Percentiles rank a stretch among this genome's conserved stretches.
These are phyloP conservation scores for Pyrenula aspistea DNA, from an alignment of 495 filamentous ascomycete genomes.

Conservation along the genomic window DNA sequence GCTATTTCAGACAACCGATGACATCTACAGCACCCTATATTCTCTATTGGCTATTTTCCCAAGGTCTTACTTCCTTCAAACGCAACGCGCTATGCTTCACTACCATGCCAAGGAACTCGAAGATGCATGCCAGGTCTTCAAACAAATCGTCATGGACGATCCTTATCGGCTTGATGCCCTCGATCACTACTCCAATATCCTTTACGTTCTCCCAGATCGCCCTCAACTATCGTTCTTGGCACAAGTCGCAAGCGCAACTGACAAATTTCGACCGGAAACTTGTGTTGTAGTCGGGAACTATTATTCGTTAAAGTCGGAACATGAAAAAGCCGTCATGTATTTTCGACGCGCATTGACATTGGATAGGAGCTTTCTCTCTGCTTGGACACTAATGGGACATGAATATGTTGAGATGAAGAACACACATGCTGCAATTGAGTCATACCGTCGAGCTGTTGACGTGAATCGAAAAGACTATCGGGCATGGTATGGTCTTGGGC, in stretches of 20 bases:
- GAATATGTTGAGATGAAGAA: slow-evolving; percentile 99
- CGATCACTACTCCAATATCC: slow-evolving; percentile 92
- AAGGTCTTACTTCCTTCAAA: slow-evolving; percentile 73
- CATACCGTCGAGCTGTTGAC: slow-evolving; percentile 90
- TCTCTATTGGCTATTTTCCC: slow-evolving; percentile 78
- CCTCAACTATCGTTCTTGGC: slow-evolving; percentile 88
- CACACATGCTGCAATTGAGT: slow-evolving; percentile 95
- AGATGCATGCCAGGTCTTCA: slow-evolving; percentile 75
- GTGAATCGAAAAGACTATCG: slow-evolving; percentile 95
- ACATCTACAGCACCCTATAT: slow-evolving; percentile 54
- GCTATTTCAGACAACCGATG: slow-evolving; percentile 70
- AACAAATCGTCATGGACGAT: slow-evolving; percentile 60
- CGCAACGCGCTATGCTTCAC: slow-evolving; percentile 72
- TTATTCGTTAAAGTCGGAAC: slow-evolving; percentile 82
- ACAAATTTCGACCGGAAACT: slow-evolving; percentile 94
- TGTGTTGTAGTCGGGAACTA: slow-evolving; percentile 97
- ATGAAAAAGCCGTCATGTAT: slow-evolving; percentile 97
- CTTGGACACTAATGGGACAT: slow-evolving; percentile 98
- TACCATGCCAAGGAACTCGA: slow-evolving; percentile 95
- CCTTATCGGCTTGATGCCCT: slow-evolving; percentile 83
- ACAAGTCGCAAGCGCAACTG: slow-evolving; percentile 74
- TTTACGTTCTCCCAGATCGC: slow-evolving; percentile 80
- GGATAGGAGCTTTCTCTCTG: slow-evolving; percentile 81
- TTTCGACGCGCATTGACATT: slow-evolving; percentile 94
- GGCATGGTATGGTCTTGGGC: slow-evolving; percentile 95